Percentiles rank a stretch among this genome's conserved stretches.
These are phyloP conservation scores for Luffa acutangula DNA, from an alignment of 306 rosid species.

Conservation along the genomic window DNA sequence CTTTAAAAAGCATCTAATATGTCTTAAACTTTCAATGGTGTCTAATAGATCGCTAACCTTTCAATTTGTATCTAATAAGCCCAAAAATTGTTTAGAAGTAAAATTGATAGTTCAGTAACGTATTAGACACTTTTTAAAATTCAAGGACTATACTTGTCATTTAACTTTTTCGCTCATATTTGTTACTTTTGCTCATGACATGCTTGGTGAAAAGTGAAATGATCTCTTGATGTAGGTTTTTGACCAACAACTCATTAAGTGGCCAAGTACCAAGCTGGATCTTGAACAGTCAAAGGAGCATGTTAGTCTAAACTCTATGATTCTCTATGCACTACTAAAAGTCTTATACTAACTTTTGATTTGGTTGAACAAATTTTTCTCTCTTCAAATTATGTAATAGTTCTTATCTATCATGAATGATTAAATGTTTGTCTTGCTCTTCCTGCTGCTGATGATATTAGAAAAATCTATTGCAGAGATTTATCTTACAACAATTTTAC, in stretches of 20 bases:
- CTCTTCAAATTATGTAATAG: background rate
- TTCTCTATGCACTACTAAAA: background rate
- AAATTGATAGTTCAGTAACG: background rate
- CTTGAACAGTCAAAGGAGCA: background rate
- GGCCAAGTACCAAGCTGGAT: slow-evolving; percentile 58
- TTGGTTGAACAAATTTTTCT: background rate
- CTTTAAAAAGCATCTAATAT: background rate
- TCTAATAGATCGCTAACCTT: background rate
- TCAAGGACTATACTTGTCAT: background rate
- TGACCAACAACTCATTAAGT: slow-evolving; percentile 58
- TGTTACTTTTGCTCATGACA: background rate
- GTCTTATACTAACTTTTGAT: background rate
- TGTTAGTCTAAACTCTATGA: slow-evolving; percentile 33
- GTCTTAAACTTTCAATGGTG: background rate
- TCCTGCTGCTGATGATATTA: background rate
- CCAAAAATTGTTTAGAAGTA: background rate
- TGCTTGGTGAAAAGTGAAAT: background rate
- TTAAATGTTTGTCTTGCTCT: background rate
- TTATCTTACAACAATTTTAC: slow-evolving; percentile 76
- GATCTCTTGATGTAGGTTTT: slow-evolving; percentile 42
- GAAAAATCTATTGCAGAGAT: slow-evolving; percentile 43
- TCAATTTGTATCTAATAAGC: background rate
- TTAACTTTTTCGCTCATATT: background rate
- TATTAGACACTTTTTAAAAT: too few relatives aligned
- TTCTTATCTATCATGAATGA: background rate